These are phyloP conservation scores for Globisporangium paddicum DNA, from an alignment of 352 stramenopile genomes.

Conservation along the genomic window DNA sequence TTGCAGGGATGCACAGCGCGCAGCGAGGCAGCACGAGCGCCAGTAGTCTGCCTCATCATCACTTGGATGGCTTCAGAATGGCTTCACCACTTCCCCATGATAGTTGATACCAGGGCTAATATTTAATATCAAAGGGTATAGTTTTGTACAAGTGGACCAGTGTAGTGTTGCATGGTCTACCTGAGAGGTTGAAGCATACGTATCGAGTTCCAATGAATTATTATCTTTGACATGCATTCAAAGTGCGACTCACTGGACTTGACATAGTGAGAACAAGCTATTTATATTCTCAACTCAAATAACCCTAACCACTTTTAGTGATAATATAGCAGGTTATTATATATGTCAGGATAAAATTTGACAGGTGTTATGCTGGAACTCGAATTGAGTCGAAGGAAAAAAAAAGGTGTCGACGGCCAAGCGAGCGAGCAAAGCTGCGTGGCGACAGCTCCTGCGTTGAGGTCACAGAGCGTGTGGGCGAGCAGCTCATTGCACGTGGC, in stretches of 20 bases:
- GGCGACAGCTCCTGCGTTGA: too few species aligned
- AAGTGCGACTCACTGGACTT: not conserved
- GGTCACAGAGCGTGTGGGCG: not conserved
- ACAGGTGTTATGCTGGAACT: not conserved
- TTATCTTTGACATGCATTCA: not conserved
- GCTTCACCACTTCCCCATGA: not conserved
- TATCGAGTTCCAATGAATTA: not conserved
- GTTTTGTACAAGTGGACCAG: not conserved
- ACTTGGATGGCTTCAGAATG: not conserved
- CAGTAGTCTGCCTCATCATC: not conserved
- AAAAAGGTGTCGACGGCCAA: not conserved
- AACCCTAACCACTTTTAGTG: not conserved
- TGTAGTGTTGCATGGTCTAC: too few species aligned
- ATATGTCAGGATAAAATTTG: not conserved
- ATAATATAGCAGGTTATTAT: not conserved
- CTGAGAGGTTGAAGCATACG: not conserved
- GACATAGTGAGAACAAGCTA: not conserved
- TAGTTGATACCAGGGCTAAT: not conserved
- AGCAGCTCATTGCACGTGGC: not conserved
- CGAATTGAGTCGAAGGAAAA: not conserved
- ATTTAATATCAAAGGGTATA: not conserved
- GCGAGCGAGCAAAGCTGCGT: too few species aligned
- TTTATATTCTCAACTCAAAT: too few species aligned
- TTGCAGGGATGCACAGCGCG: not conserved
- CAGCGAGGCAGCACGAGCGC: not conserved